Conservation (phyloP, 1,284 basidiomycete species). For the Abortiporus biennis region DNA sequence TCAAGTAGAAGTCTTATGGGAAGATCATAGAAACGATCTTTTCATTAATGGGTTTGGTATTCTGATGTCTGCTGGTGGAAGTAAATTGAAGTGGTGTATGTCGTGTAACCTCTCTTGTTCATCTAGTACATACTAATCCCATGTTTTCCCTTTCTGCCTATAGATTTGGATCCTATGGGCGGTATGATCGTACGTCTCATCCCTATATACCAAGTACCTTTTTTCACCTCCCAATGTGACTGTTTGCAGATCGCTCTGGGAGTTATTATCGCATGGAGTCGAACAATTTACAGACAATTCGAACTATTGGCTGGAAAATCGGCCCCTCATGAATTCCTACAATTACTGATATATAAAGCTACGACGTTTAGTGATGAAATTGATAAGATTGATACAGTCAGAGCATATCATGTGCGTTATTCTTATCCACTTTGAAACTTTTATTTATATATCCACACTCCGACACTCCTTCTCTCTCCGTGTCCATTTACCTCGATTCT, state of each 20-base stretch:
- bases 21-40: conserved; percentile 91
- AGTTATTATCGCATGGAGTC: conserved; percentile 78
- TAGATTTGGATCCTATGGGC: conserved; percentile 78
- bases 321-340: conserved; percentile 86
- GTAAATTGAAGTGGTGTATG: conserved; percentile 83
- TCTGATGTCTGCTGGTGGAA: conserved; percentile 87
- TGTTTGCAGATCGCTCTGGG: conserved; percentile 62
- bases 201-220: not conserved
- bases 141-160: conserved; percentile 1
- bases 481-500: too few species aligned
- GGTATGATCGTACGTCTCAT: conserved; percentile 58
- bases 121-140: not conserved
- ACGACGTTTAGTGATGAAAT: conserved; percentile 87
- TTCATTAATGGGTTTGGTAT: conserved; percentile 81
- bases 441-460: not conserved
- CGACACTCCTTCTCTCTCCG: not conserved
- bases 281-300: conserved; percentile 79
- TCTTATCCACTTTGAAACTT: conserved; percentile 8
- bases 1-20: conserved; percentile 92
- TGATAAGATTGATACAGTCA: conserved; percentile 81
- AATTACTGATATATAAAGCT: conserved; percentile 90
- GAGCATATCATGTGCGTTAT: conserved; percentile 75
- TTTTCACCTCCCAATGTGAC: conserved; percentile 11
- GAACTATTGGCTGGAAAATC: conserved; percentile 86
- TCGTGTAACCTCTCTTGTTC: too few species aligned